Evolutionary conservation across 768 basidiomycete genomes (phyloP).

Genomic region (Favolaschia claudopus): DNA sequence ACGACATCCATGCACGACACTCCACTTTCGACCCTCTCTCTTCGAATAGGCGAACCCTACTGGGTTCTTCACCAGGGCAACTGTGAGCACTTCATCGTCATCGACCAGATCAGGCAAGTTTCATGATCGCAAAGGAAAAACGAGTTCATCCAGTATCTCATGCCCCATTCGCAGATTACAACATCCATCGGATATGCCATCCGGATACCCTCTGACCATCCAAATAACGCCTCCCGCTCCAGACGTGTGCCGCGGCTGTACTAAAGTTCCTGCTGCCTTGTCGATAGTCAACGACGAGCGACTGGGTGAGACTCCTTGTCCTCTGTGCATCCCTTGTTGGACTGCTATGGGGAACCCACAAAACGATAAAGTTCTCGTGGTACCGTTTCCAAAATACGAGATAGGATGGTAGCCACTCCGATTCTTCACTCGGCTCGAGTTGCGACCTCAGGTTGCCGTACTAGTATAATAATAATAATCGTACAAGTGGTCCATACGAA

Average conservation of each 20-base stretch:
- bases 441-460: no score
- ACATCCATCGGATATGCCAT: slow-evolving; percentile 61
- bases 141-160: neutral
- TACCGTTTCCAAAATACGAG: slow-evolving; percentile 58
- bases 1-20: slow-evolving; percentile 55
- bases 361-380: slow-evolving; percentile 54
- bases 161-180: slow-evolving; percentile 51
- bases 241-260: slow-evolving; percentile 73
- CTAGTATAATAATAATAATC: no score
- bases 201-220: slow-evolving; percentile 72
- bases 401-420: slow-evolving; percentile 40
- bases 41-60: slow-evolving; percentile 79
- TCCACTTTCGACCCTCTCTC: slow-evolving; percentile 56
- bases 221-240: slow-evolving; percentile 69
- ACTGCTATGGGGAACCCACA: slow-evolving; percentile 65
- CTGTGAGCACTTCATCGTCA: slow-evolving; percentile 80
- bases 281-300: slow-evolving; percentile 76
- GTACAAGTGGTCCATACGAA: no score
- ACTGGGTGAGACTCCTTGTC: slow-evolving; percentile 79
- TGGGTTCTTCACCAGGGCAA: slow-evolving; percentile 83
- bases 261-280: slow-evolving; percentile 72
- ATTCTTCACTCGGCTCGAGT: neutral
- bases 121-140: neutral
- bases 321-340: slow-evolving; percentile 81
- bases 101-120: slow-evolving; percentile 75